Percentiles rank a stretch among this genome's conserved stretches.
Evolutionary conservation across 805 yeast species (phyloP).

Genomic region (Suhomyces emberorum): DNA sequence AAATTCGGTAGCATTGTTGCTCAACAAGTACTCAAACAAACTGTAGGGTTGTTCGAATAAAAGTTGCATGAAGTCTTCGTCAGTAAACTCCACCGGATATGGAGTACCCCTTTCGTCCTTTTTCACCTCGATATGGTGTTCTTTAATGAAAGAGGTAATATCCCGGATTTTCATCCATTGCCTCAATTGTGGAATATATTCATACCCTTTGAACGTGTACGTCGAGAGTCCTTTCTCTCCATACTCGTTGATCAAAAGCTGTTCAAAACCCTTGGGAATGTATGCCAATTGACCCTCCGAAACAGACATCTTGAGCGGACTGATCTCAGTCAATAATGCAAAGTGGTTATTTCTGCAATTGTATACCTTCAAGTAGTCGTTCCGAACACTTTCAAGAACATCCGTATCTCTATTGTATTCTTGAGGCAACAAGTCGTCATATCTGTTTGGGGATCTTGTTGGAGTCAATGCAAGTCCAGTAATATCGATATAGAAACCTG

Average conservation of each 20-base stretch:
- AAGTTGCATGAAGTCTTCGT: slow-evolving; percentile 24
- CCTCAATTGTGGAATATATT: slow-evolving; percentile 51
- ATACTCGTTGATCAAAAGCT: slow-evolving; percentile 30
- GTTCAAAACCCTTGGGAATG: slow-evolving; percentile 30
- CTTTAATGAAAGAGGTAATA: slow-evolving; percentile 2
- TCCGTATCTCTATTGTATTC: slow-evolving; percentile 3
- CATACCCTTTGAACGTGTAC: slow-evolving; percentile 34
- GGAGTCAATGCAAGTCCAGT: slow-evolving; percentile 36
- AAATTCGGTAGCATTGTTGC: slow-evolving; percentile 28
- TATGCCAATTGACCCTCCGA: slow-evolving; percentile 36
- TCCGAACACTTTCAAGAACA: slow-evolving; percentile 18
- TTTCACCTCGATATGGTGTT: slow-evolving; percentile 6
- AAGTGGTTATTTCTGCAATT: slow-evolving; percentile 41
- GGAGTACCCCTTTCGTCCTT: slow-evolving; percentile 1
- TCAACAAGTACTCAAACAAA: slow-evolving; percentile 28
- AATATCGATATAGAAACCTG: slow-evolving; percentile 42
- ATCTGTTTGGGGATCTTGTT: slow-evolving; percentile 20
- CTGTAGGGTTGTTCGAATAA: slow-evolving; percentile 22
- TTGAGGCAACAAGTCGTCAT: slow-evolving; percentile 1
- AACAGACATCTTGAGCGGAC: slow-evolving; percentile 30
- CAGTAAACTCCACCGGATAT: slow-evolving; percentile 9
- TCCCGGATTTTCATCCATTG: slow-evolving; percentile 45
- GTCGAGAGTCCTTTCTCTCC: slow-evolving; percentile 6
- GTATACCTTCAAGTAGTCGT: slow-evolving; percentile 26
- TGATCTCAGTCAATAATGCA: slow-evolving; percentile 23